phyloP scores from a whole-genome alignment of 2,329 filamentous ascomycete genomes.

The Fonsecaea erecta region DNA sequence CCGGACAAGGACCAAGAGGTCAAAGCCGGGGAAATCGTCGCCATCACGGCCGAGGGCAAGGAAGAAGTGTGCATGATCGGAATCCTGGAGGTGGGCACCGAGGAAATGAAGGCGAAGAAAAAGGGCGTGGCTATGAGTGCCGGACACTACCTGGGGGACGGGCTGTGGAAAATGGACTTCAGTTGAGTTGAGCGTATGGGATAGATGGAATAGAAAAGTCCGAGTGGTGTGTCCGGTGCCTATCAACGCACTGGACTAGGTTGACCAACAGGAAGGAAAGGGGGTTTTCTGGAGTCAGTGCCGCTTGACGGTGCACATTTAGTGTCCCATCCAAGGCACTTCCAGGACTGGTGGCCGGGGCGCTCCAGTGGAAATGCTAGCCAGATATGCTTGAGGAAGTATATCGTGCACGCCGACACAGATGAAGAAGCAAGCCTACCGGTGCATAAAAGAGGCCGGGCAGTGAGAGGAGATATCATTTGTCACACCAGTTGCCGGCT shows the following conservation, averaged over 20 bases:
- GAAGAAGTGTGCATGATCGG: constrained; percentile 88
- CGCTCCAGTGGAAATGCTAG: neutral
- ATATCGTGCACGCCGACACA: neutral
- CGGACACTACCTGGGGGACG: constrained; percentile 91
- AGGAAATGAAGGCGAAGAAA: constrained; percentile 90
- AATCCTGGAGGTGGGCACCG: constrained; percentile 78
- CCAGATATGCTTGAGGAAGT: neutral
- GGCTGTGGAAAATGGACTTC: constrained; percentile 77
- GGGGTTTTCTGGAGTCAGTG: neutral
- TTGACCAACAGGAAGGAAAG: neutral
- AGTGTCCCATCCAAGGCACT: neutral
- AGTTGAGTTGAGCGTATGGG: too few relatives aligned
- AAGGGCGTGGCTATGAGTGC: constrained; percentile 95
- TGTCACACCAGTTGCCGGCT: neutral
- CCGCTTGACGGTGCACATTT: neutral
- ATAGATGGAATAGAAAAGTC: neutral
- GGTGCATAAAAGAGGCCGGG: neutral
- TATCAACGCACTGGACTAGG: neutral
- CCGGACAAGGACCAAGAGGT: constrained; percentile 72
- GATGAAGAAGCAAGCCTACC: neutral
- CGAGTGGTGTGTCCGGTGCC: neutral
- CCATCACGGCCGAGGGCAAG: constrained; percentile 92
- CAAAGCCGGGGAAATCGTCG: constrained; percentile 79
- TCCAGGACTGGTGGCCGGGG: neutral
- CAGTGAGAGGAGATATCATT: neutral